Conservation (phyloP, 257 asterid genomes). For the Echites panduratus region DNA sequence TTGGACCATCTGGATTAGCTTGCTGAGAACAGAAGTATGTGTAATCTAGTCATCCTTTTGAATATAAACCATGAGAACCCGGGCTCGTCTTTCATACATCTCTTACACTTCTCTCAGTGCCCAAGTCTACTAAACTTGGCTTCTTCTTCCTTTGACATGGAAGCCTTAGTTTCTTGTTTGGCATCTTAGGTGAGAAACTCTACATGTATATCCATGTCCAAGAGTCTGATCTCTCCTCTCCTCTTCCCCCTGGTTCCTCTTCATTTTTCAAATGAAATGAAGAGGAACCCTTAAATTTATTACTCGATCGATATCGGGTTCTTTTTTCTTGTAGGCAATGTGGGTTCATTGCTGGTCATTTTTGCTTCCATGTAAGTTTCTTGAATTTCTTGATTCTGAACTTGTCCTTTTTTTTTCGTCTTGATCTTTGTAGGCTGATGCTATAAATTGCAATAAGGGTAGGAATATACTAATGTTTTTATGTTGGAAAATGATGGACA, state of each 20-base stretch:
- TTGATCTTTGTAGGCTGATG: no score
- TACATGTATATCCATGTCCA: no score
- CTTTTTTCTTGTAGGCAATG: constrained; percentile 20
- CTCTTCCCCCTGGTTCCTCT: no score
- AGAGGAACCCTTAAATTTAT: background rate
- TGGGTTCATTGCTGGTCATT: constrained; percentile 25
- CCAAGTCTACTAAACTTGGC: background rate
- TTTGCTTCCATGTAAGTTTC: constrained; percentile 33
- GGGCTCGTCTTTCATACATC: no score
- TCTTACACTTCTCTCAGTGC: no score
- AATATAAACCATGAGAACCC: no score
- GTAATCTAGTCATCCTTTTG: no score
- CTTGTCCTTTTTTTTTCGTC: no score
- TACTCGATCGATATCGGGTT: background rate
- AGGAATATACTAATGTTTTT: background rate
- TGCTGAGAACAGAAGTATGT: no score
- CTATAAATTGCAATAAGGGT: no score
- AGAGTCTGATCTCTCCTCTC: no score
- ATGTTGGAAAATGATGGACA: constrained; percentile 1
- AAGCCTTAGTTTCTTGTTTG: constrained; percentile 18
- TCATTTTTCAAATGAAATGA: background rate
- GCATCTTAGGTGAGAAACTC: constrained; percentile 17
- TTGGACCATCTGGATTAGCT: no score
- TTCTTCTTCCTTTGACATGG: constrained; percentile 8
- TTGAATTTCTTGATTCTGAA: background rate